phyloP scores from a whole-genome alignment of 1,284 basidiomycete genomes.

The Thelephora terrestris region DNA sequence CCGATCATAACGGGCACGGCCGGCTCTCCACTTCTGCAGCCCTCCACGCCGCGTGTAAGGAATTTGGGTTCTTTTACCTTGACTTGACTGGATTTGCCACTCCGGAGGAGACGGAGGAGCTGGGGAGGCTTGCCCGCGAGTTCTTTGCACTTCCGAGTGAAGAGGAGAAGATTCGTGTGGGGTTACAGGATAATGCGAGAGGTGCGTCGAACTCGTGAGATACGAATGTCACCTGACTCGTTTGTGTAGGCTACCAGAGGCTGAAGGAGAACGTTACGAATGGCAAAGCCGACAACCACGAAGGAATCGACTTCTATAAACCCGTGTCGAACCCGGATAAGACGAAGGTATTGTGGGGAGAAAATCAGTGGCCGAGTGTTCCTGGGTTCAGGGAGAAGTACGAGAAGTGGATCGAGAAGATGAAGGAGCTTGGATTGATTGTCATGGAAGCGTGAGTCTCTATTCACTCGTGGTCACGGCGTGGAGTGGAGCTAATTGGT shows the following conservation, averaged over 20 bases:
- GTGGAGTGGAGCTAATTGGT: not conserved
- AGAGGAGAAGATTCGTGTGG: conserved; percentile 55
- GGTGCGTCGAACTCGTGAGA: conserved; percentile 33
- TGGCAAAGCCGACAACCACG: conserved; percentile 77
- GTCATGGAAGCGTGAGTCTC: conserved; percentile 70
- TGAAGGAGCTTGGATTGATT: conserved; percentile 66
- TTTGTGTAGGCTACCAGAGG: conserved; percentile 50
- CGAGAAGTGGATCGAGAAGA: conserved; percentile 69
- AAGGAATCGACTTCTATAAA: conserved; percentile 74
- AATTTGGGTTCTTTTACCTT: conserved; percentile 84
- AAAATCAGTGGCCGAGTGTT: conserved; percentile 73
- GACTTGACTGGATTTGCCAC: conserved; percentile 52
- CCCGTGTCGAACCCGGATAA: conserved; percentile 63
- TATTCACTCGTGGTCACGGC: not conserved
- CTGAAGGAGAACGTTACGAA: conserved; percentile 78
- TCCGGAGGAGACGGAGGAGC: conserved; percentile 50
- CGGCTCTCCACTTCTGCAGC: conserved; percentile 42
- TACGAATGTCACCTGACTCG: not conserved
- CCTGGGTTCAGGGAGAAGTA: conserved; percentile 51
- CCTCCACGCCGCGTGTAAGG: conserved; percentile 63
- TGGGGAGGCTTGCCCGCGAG: conserved; percentile 48
- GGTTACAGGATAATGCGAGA: conserved; percentile 60
- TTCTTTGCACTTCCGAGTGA: conserved; percentile 66
- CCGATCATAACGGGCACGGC: conserved; percentile 23
- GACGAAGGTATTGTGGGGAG: conserved; percentile 61